phyloP scores from a whole-genome alignment of 352 stramenopile genomes.

The Globisporangium splendens region DNA sequence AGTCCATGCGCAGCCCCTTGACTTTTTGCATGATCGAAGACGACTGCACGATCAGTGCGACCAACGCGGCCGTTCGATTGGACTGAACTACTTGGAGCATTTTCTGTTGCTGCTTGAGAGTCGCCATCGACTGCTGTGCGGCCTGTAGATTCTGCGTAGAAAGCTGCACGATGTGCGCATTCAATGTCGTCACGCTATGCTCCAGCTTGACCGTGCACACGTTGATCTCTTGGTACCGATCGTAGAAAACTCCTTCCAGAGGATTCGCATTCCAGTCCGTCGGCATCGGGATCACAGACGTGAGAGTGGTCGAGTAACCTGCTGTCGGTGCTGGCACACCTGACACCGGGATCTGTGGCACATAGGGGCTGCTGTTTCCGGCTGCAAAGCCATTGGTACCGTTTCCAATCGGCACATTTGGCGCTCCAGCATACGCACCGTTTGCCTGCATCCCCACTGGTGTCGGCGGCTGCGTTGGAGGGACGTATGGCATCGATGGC shows the following conservation, averaged over 20 bases:
- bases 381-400: not conserved
- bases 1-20: constrained; percentile 39
- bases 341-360: not conserved
- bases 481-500: not conserved
- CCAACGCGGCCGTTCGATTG: constrained; percentile 32
- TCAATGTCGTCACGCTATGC: constrained; percentile 32
- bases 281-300: constrained; percentile 19
- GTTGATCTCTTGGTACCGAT: constrained; percentile 49
- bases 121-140: constrained; percentile 22
- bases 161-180: constrained; percentile 37
- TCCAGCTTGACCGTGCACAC: constrained; percentile 39
- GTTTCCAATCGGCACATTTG: not conserved
- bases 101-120: constrained; percentile 25
- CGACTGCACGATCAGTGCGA: constrained; percentile 58
- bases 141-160: constrained; percentile 42
- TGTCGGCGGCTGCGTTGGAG: not conserved
- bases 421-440: not conserved
- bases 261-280: constrained; percentile 36
- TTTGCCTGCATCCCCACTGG: not conserved
- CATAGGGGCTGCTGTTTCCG: not conserved
- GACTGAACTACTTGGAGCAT: constrained; percentile 26
- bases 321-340: too few species aligned
- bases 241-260: constrained; percentile 50
- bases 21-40: constrained; percentile 48
- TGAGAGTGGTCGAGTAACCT: constrained; percentile 11